Base-by-base conservation (phyloP, 495 filamentous ascomycete species). In the Penicillium angulare region DNA sequence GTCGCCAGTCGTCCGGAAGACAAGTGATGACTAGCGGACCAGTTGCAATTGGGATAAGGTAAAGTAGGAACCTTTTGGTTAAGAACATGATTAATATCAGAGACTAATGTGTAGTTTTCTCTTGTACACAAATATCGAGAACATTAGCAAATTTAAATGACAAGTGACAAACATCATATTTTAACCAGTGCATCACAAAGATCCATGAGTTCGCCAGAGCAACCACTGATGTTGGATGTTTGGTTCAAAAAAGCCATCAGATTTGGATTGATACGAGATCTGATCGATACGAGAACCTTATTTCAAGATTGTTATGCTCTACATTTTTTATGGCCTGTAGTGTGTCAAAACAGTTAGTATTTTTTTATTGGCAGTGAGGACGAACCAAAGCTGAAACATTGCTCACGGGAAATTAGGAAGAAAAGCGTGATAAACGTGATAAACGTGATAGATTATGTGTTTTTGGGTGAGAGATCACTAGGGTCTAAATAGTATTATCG, bases 221-320 rank as follows among this genome's bases (percentile, higher is more conserved):
- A 34, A 34, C 32, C 33, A 35, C 33, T 35, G 33, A 40, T 40
- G 7, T 40, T 22, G 17, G 21, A 40, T 40, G 15, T 40, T 40
- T 40, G 38, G 38, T 21, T 22, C 38, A 40, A 40, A 5, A 21
- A 40, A 40, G 21, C 21, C 7, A 40, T 22, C 38, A 40, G n/a
- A 8, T 18, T 40, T 15, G 17, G n/a, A 34, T 34, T 34, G 13
- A 34, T 15, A 35, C 12, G 33, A 35, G 33, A 17, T 35, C 33
- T n/a, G 33, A 35, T 35, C 33, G 33, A 35, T 35, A 35, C 33
- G 33, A 35, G 33, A 35, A 35, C 33, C 33, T 35, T 35, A n/a
- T 35, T 35, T 35, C 33, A 17, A 35, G 33, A 35, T 35, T n/a
- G 16, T 17, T 17, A 6, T 35, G 12, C 15, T 6, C 33, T 35